Evolutionary conservation across 225 moss, liverwort and hornwort genomes (phyloP).

Genomic region (Thuidium tamariscinum): DNA sequence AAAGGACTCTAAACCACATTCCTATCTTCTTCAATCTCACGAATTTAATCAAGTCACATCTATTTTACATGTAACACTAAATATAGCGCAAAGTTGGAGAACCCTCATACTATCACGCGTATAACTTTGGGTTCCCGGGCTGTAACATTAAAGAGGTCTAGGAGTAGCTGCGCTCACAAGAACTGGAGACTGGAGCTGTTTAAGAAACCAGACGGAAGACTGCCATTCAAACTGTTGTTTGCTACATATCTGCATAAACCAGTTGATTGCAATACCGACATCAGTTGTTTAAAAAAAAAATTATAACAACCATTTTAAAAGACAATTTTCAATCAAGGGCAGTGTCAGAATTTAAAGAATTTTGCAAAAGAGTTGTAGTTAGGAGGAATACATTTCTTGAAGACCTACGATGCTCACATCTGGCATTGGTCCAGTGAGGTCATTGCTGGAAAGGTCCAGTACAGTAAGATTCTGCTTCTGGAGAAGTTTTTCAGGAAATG

Average conservation of each 20-base stretch:
- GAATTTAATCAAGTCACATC: not conserved
- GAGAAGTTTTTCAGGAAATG: not conserved
- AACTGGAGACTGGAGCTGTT: not conserved
- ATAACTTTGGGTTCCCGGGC: not conserved
- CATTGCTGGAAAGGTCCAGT: conserved; percentile 16
- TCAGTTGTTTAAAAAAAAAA: not conserved
- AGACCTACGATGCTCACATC: not conserved
- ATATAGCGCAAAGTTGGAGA: not conserved
- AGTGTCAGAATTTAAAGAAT: not conserved
- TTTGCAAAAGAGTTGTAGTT: not conserved
- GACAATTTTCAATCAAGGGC: not conserved
- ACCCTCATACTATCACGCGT: not conserved
- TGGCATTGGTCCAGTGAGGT: not conserved
- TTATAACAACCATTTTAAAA: no score
- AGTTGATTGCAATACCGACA: not conserved
- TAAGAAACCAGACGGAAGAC: not conserved
- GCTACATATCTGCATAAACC: conserved; percentile 5
- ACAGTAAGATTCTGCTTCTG: not conserved
- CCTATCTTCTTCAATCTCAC: no score
- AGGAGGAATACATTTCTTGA: not conserved
- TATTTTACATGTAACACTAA: not conserved
- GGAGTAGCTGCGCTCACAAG: conserved; percentile 1
- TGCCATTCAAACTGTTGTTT: conserved; percentile 7
- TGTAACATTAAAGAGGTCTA: not conserved
- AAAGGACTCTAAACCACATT: no score